phyloP scores from a whole-genome alignment of 176 grass and related monocot genomes.

The Paspalum notatum region DNA sequence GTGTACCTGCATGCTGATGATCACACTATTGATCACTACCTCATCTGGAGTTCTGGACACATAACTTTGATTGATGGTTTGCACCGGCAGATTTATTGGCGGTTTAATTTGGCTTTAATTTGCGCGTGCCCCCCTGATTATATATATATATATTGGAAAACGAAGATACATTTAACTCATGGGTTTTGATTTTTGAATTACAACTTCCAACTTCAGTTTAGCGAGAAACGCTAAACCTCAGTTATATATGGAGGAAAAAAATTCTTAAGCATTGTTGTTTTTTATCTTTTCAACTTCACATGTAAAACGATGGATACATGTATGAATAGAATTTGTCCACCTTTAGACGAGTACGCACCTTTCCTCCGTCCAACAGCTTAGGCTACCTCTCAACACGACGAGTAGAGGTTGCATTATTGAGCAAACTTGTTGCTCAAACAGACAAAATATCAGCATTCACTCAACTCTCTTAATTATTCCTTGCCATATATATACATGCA shows the following conservation, averaged over 20 bases:
- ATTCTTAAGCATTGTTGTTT: neutral
- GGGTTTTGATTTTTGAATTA: too few species aligned
- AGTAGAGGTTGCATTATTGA: too few species aligned
- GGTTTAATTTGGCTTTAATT: neutral
- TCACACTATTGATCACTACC: neutral
- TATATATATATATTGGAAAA: too few species aligned
- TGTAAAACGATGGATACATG: conserved; percentile 1
- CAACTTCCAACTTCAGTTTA: too few species aligned
- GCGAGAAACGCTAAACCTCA: neutral
- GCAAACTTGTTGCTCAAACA: neutral
- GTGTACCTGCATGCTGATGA: neutral
- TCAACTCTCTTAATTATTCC: too few species aligned
- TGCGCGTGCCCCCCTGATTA: neutral
- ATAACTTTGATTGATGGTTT: conserved; percentile 7
- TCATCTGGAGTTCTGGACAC: too few species aligned
- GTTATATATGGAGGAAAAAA: neutral
- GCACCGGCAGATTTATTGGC: neutral
- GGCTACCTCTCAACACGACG: too few species aligned
- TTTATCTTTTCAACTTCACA: neutral
- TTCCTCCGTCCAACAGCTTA: too few species aligned
- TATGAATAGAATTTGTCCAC: neutral
- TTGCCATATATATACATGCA: too few species aligned
- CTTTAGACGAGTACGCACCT: neutral
- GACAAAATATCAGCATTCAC: neutral
- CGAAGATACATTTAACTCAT: too few species aligned